Percentiles rank a stretch among this genome's conserved stretches.
Conservation (phyloP, 2,329 filamentous ascomycete species). For the Mycogone perniciosa region DNA sequence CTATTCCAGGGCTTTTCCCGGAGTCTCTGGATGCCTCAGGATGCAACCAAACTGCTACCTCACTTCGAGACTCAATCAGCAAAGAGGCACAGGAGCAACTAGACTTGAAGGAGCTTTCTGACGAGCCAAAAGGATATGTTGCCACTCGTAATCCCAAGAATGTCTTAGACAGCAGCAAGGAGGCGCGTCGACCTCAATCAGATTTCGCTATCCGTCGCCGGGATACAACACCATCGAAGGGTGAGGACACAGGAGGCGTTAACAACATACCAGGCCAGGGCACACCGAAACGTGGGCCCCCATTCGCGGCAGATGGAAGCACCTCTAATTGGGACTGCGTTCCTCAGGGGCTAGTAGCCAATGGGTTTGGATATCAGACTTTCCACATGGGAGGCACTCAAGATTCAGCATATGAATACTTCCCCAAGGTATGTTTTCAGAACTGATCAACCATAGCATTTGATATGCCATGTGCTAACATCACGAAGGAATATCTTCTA, state of each 20-base stretch:
- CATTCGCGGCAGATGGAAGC: constrained; percentile 30
- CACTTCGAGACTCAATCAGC: constrained; percentile 24
- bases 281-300: constrained; percentile 15
- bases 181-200: not conserved
- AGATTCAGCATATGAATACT: constrained; percentile 68
- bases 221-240: not conserved
- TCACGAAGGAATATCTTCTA: constrained; percentile 51
- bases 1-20: constrained; percentile 75
- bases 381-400: constrained; percentile 59
- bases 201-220: constrained; percentile 7
- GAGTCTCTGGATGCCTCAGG: constrained; percentile 71
- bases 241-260: not conserved
- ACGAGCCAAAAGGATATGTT: constrained; percentile 24
- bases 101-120: constrained; percentile 25
- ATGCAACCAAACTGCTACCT: constrained; percentile 55
- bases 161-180: not conserved
- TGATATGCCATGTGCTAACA: not conserved
- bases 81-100: constrained; percentile 30
- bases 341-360: constrained; percentile 51
- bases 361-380: constrained; percentile 37
- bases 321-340: constrained; percentile 43
- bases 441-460: constrained; percentile 22
- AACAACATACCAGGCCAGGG: not conserved
- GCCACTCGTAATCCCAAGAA: not conserved
- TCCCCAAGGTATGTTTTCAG: constrained; percentile 41